Base-by-base conservation (phyloP, 768 basidiomycete species). In the Trametes cingulata region DNA sequence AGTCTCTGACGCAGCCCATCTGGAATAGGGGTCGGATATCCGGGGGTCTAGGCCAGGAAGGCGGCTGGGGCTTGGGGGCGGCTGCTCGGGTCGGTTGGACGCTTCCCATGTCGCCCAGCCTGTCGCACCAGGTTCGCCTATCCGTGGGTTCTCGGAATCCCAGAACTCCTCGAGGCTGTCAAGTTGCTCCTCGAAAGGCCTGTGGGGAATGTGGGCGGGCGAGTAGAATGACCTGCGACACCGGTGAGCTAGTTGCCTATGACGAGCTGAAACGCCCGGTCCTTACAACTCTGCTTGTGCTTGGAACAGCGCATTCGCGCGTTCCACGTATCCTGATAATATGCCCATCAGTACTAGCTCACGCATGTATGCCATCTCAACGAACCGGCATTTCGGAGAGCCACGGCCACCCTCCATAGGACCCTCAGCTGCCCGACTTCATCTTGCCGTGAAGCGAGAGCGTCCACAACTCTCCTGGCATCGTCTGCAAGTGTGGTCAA, bases 211-310 rank as follows among this genome's bases (percentile, higher is more conserved):
- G n/a, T 68, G 67, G 24, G 76, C 71, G 0, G 90, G 90, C 22
- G 77, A 56, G 60, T 82, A 75, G 62, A 88, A 91, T 5, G 79
- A 78, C 47, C 92, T 93, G 67, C 24, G 49, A 52, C 27, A 25
- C 7, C 17, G 25, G 41, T 8, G 4, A 14, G 43, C 20, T 6
- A 24, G 49, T 25, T 39, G 33, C 27, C 10, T 29, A 36, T 2
- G 1, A 15, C n/a, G 13, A 15, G 24, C 6, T 24, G 5, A 9
- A 48, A 13, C 29, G 4, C 4, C 29, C 29, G 10, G 29, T 33
- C 22, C 86, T 65, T 75, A 93, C 91, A 93, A 66, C 74, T 93
- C 92, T 15, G 87, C 83, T 72, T 94, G 90, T 10, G 90, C 90
- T 70, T 94, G 92, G 66, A 92, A 88, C 67, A 92, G 75, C 3